Conservation (phyloP, 371 early-diverging fungal genomes). For the Dinochytrium kinnereticum region DNA sequence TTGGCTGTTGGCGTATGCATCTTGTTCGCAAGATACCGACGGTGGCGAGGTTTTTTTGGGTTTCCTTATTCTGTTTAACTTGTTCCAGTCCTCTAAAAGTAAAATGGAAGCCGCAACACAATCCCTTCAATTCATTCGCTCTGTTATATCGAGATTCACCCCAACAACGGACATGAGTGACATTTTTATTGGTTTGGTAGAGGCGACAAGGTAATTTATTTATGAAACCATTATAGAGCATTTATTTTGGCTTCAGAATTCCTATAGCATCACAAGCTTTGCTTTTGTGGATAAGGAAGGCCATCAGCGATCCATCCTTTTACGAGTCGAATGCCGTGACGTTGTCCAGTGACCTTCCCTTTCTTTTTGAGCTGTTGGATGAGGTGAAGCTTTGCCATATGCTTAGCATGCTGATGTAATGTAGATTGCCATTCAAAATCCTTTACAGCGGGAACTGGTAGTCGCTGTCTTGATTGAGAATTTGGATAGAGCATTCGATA, state of each 20-base stretch:
- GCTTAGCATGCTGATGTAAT: background rate
- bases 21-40: background rate
- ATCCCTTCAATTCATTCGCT: constrained; percentile 9
- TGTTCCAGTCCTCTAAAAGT: background rate
- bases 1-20: constrained; percentile 28
- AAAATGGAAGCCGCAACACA: constrained; percentile 16
- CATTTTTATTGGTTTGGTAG: constrained; percentile 22
- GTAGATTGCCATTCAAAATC: constrained; percentile 26
- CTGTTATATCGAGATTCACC: constrained; percentile 17
- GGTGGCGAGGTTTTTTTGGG: background rate
- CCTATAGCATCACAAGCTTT: constrained; percentile 26
- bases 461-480: constrained; percentile 12
- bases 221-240: background rate
- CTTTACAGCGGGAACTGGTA: constrained; percentile 20
- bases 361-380: constrained; percentile 31
- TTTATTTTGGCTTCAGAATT: constrained; percentile 1
- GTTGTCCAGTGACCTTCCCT: background rate
- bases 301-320: constrained; percentile 29
- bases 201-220: constrained; percentile 10
- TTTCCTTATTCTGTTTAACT: background rate
- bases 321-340: constrained; percentile 25
- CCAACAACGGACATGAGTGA: constrained; percentile 29
- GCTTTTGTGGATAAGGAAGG: constrained; percentile 22
- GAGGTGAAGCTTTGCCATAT: constrained; percentile 17
- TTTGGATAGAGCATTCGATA: constrained; percentile 22